These are phyloP conservation scores for Annulohypoxylon bovei DNA, from an alignment of 495 filamentous ascomycete genomes.

Conservation along the genomic window DNA sequence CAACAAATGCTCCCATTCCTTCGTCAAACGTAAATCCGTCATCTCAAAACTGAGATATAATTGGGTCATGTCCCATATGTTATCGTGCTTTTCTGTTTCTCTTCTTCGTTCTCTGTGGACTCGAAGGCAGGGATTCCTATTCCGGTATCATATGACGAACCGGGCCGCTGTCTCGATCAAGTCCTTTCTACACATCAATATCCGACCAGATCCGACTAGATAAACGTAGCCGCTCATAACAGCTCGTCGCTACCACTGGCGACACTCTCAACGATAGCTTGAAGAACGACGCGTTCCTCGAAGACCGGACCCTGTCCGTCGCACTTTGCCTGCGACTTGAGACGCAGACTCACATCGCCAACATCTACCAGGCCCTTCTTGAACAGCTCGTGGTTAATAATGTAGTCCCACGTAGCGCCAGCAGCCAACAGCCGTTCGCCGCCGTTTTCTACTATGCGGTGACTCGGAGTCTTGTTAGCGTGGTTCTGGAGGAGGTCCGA, in stretches of 20 bases:
- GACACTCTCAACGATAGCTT: conserved; percentile 81
- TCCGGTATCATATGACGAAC: neutral
- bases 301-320: conserved; percentile 93
- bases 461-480: conserved; percentile 68
- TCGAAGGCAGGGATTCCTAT: neutral
- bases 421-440: conserved; percentile 83
- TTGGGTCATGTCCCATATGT: neutral
- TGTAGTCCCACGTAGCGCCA: conserved; percentile 88
- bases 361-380: conserved; percentile 87
- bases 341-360: conserved; percentile 74
- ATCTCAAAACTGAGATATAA: conserved; percentile 2
- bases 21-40: conserved; percentile 21
- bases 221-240: conserved; percentile 57
- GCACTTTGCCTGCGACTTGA: conserved; percentile 83
- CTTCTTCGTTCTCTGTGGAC: neutral
- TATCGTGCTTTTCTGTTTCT: neutral
- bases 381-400: conserved; percentile 83
- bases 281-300: conserved; percentile 75
- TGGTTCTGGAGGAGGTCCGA: conserved; percentile 63
- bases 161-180: neutral
- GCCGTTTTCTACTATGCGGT: conserved; percentile 75
- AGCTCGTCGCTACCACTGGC: conserved; percentile 78
- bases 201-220: neutral
- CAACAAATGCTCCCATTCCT: conserved; percentile 22
- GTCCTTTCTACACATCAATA: neutral